Conservation (phyloP, 2,329 filamentous ascomycete species). For the Aspergillus hiratsukae region DNA sequence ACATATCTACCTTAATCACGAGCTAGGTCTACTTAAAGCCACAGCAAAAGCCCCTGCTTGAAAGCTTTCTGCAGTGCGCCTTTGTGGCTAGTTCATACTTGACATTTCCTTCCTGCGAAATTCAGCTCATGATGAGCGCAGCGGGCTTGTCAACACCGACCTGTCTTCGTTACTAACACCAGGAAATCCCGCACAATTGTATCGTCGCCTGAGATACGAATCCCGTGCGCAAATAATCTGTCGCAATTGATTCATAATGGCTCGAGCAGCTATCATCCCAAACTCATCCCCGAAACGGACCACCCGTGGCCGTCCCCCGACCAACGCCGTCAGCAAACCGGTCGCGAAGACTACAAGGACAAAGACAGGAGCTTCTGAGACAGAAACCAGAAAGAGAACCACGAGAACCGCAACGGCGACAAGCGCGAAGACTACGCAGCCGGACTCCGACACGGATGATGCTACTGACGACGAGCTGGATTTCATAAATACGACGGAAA, state of each 20-base stretch:
- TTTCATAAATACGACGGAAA: constrained; percentile 10
- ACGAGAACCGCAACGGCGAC: constrained; percentile 6
- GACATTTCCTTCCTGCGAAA: background rate
- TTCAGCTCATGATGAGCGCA: constrained; percentile 1
- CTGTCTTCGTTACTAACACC: background rate
- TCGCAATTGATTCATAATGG: constrained; percentile 12
- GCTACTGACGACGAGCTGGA: constrained; percentile 25
- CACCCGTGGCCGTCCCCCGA: constrained; percentile 16
- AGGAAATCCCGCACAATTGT: background rate
- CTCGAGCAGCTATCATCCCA: constrained; percentile 24
- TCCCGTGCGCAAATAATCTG: background rate
- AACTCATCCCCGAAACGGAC: constrained; percentile 17
- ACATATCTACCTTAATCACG: background rate
- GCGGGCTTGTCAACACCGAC: background rate
- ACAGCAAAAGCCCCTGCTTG: background rate
- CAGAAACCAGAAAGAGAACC: constrained; percentile 10
- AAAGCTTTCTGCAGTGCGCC: background rate
- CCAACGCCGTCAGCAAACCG: constrained; percentile 7
- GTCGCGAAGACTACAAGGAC: constrained; percentile 9
- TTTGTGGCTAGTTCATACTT: background rate
- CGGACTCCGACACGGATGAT: constrained; percentile 16
- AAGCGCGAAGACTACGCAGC: background rate
- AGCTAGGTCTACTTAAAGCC: background rate
- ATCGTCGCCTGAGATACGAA: background rate
- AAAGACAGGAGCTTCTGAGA: constrained; percentile 8